A percentile compares a stretch with the other conserved stretches of the same genome.
phyloP scores from a whole-genome alignment of 116 monocot genomes.

The Dioscorea cayenensis region DNA sequence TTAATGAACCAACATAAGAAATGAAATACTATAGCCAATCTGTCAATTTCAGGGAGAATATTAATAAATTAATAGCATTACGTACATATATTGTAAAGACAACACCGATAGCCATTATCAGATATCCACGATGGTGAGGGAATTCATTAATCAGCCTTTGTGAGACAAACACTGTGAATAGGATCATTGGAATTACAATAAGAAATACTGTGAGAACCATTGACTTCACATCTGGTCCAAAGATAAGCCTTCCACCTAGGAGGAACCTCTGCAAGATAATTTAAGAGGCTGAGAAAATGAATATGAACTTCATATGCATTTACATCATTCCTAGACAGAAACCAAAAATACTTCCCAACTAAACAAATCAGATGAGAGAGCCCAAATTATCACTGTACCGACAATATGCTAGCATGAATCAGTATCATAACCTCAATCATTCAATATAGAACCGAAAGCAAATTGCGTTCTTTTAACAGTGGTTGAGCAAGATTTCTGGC shows the following conservation, averaged over 20 bases:
- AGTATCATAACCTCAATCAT: no score
- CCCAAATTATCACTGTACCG: no score
- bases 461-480: no score
- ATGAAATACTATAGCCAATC: background rate
- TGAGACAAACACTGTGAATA: slow-evolving; percentile 63
- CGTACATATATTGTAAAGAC: slow-evolving; percentile 56
- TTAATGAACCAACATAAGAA: background rate
- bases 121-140: slow-evolving; percentile 30
- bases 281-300: background rate
- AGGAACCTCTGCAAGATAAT: slow-evolving; percentile 62
- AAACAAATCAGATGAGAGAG: no score
- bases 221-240: slow-evolving; percentile 89
- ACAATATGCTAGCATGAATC: no score
- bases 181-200: slow-evolving; percentile 60
- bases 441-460: no score
- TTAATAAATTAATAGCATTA: background rate
- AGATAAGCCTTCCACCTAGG: slow-evolving; percentile 77
- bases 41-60: background rate
- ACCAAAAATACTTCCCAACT: no score
- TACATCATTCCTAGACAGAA: no score
- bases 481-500: no score
- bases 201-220: slow-evolving; percentile 66
- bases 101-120: slow-evolving; percentile 42
- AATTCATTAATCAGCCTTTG: slow-evolving; percentile 53
- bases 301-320: background rate